These are phyloP conservation scores for Lactarius indigo DNA, from an alignment of 768 basidiomycete genomes.

Conservation along the genomic window DNA sequence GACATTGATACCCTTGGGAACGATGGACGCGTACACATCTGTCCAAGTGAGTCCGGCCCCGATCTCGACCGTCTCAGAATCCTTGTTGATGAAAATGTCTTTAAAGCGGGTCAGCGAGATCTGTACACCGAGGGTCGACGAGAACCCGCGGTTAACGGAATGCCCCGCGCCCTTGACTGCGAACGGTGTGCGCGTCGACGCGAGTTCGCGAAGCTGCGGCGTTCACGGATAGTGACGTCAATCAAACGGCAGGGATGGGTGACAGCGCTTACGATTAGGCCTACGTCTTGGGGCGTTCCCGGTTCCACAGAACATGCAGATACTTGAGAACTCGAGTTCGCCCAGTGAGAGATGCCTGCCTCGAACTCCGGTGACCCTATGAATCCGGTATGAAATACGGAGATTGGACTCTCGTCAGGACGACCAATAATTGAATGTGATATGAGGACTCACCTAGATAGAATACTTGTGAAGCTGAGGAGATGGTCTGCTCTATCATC, in stretches of 20 bases:
- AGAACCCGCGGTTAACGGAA: conserved; percentile 26
- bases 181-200: conserved; percentile 2
- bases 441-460: not conserved
- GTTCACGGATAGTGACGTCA: not conserved
- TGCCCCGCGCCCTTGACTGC: conserved; percentile 31
- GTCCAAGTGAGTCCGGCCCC: conserved; percentile 30
- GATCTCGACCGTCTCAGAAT: conserved; percentile 19
- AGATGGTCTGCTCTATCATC: not conserved
- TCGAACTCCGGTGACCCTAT: conserved; percentile 9
- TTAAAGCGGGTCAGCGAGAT: conserved; percentile 28
- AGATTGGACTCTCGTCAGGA: too few species aligned
- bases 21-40: conserved; percentile 28
- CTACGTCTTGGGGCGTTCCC: conserved; percentile 21
- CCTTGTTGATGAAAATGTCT: conserved; percentile 14
- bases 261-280: conserved; percentile 11
- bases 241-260: too few species aligned
- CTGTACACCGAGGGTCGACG: conserved; percentile 30
- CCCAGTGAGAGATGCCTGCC: conserved; percentile 21
- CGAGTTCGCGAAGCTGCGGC: conserved; percentile 9
- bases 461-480: not conserved
- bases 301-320: conserved; percentile 25
- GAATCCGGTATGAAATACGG: not conserved
- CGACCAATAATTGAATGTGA: not conserved
- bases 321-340: conserved; percentile 19
- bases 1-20: conserved; percentile 25